Conservation (phyloP, 768 basidiomycete genomes). For the Hirschioporus abietinus region DNA sequence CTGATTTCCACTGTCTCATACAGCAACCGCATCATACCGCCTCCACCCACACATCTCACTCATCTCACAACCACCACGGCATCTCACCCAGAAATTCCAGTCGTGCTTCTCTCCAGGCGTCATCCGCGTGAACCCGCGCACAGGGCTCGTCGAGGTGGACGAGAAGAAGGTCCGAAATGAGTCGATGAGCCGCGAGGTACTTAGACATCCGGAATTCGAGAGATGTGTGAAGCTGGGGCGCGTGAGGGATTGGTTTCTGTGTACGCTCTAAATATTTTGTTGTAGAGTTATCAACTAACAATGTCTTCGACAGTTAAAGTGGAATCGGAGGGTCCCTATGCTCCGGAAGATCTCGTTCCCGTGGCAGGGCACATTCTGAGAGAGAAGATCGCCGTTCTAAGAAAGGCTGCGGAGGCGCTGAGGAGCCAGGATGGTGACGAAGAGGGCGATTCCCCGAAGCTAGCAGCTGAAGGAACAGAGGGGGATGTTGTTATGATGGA, state of each 20-base stretch:
- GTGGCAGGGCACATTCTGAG: slow-evolving; percentile 82
- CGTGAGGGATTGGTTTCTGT: slow-evolving; percentile 89
- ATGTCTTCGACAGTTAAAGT: slow-evolving; percentile 59
- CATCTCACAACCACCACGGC: slow-evolving; percentile 61
- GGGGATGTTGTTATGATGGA: slow-evolving; percentile 55
- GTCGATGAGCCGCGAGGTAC: slow-evolving; percentile 86
- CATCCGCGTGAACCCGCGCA: slow-evolving; percentile 53
- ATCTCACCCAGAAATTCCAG: slow-evolving; percentile 77
- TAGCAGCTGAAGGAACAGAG: slow-evolving; percentile 10
- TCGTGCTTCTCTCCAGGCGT: slow-evolving; percentile 86
- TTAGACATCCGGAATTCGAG: slow-evolving; percentile 87
- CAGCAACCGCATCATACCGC: slow-evolving; percentile 94
- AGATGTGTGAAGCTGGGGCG: slow-evolving; percentile 78
- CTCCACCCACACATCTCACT: slow-evolving; percentile 78
- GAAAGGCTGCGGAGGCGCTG: slow-evolving; percentile 51
- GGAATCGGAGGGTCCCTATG: slow-evolving; percentile 87
- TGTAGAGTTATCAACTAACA: slow-evolving; percentile 2
- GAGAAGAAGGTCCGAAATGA: slow-evolving; percentile 69
- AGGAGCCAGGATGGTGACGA: slow-evolving; percentile 28
- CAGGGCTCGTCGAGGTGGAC: slow-evolving; percentile 59
- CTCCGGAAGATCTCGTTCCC: slow-evolving; percentile 74
- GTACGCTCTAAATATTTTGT: slow-evolving; percentile 40
- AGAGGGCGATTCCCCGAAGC: not conserved
- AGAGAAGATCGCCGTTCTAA: slow-evolving; percentile 61
- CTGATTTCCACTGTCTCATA: slow-evolving; percentile 1